phyloP scores from a whole-genome alignment of 1,284 basidiomycete genomes.

The Stygiomarasmius scandens region DNA sequence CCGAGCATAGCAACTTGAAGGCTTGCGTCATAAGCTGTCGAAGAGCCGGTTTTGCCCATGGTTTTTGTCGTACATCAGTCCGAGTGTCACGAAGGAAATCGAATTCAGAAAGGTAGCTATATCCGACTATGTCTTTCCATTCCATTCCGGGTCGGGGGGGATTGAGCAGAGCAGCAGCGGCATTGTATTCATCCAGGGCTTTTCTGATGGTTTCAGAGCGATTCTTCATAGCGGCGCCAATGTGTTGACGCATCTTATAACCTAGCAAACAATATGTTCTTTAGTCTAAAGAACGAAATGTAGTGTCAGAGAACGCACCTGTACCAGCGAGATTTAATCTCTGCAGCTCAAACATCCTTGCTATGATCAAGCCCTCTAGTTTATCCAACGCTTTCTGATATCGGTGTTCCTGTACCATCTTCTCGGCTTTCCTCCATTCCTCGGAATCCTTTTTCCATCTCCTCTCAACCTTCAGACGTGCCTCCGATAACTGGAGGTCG shows the following conservation, averaged over 20 bases:
- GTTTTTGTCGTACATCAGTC: constrained; percentile 24
- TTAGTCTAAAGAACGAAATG: too few species aligned
- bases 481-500: constrained; percentile 26
- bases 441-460: constrained; percentile 21
- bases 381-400: constrained; percentile 9
- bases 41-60: constrained; percentile 26
- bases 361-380: constrained; percentile 3
- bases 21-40: constrained; percentile 23
- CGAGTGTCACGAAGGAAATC: constrained; percentile 26
- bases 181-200: constrained; percentile 4
- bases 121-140: constrained; percentile 19
- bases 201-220: constrained; percentile 1
- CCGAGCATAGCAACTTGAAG: constrained; percentile 26
- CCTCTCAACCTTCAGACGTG: constrained; percentile 18
- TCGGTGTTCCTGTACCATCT: background rate
- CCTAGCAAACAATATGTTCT: too few species aligned
- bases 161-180: background rate
- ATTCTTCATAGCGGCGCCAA: background rate
- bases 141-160: background rate
- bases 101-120: constrained; percentile 19
- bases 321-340: constrained; percentile 1
- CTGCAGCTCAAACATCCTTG: constrained; percentile 3
- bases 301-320: background rate
- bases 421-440: background rate
- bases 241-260: constrained; percentile 3